phyloP scores from a whole-genome alignment of 345 rosid genomes.

The Crucihimalaya himalaica region DNA sequence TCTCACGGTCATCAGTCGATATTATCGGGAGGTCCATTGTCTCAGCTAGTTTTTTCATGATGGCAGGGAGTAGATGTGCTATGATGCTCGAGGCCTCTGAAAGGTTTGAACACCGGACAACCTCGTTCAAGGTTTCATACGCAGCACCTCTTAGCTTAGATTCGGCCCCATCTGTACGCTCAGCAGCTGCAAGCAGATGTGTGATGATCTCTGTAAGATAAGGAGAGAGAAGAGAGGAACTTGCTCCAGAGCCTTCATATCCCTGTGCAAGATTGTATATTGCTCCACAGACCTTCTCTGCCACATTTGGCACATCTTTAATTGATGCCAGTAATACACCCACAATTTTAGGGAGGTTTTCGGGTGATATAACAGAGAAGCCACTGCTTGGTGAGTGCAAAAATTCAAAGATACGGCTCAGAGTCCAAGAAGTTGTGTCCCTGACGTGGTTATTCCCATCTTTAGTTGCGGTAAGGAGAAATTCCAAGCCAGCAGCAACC shows the following conservation, averaged over 20 bases:
- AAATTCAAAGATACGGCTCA: conserved; percentile 86
- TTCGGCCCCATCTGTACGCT: conserved; percentile 71
- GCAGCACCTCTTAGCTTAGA: conserved; percentile 80
- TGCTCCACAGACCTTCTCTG: conserved; percentile 94
- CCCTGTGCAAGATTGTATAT: conserved; percentile 94
- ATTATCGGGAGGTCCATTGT: conserved; percentile 71
- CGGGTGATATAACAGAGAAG: conserved; percentile 66
- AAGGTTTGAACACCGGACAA: conserved; percentile 78
- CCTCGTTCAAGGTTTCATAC: conserved; percentile 90
- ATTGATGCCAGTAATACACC: conserved; percentile 71
- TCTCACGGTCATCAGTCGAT: conserved; percentile 82
- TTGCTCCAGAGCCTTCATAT: conserved; percentile 72
- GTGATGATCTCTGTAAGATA: conserved; percentile 63
- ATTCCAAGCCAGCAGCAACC: conserved; percentile 74
- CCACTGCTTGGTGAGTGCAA: conserved; percentile 74
- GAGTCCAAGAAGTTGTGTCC: conserved; percentile 96
- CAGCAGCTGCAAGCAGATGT: conserved; percentile 66
- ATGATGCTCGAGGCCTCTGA: conserved; percentile 64
- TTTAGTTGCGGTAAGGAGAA: conserved; percentile 73
- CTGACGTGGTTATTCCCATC: conserved; percentile 90
- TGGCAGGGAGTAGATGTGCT: conserved; percentile 71
- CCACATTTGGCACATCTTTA: conserved; percentile 78
- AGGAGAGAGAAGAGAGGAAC: conserved; percentile 69
- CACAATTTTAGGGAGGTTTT: conserved; percentile 61
- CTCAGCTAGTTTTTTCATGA: conserved; percentile 70